Percentiles rank a stretch among this genome's conserved stretches.
phyloP scores from a whole-genome alignment of 495 filamentous ascomycete species.

The Penicillium turbatum region DNA sequence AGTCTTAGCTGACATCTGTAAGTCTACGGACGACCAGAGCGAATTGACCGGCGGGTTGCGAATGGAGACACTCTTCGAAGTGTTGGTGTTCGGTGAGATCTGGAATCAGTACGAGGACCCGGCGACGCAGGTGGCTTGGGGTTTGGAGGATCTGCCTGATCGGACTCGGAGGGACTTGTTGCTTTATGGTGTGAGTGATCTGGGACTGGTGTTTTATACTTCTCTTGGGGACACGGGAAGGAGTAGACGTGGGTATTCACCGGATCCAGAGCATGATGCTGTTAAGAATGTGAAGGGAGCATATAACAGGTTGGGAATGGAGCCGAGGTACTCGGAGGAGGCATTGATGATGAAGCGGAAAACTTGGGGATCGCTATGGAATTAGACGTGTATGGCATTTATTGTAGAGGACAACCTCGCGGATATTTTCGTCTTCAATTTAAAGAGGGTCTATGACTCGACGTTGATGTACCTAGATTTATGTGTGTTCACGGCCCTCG shows the following conservation, averaged over 20 bases:
- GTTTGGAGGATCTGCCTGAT: neutral
- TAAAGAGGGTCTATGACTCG: neutral
- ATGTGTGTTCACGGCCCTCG: too few species aligned
- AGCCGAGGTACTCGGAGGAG: neutral
- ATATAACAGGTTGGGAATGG: neutral
- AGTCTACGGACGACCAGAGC: neutral
- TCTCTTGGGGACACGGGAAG: neutral
- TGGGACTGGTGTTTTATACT: neutral
- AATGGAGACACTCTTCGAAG: neutral
- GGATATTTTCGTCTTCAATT: too few species aligned
- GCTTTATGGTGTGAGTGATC: neutral
- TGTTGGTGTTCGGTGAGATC: neutral
- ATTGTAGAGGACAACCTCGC: neutral
- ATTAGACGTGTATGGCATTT: neutral
- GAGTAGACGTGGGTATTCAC: neutral
- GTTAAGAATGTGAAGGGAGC: neutral
- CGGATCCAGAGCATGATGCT: neutral
- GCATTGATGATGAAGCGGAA: neutral
- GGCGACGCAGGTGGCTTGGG: neutral
- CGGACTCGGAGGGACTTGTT: neutral
- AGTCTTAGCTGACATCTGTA: neutral
- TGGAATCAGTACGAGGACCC: neutral
- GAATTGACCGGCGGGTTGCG: neutral
- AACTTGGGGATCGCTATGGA: neutral
- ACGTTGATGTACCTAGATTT: neutral